These are phyloP conservation scores for Solanum etuberosum DNA, from an alignment of 257 asterid genomes.

Conservation along the genomic window DNA sequence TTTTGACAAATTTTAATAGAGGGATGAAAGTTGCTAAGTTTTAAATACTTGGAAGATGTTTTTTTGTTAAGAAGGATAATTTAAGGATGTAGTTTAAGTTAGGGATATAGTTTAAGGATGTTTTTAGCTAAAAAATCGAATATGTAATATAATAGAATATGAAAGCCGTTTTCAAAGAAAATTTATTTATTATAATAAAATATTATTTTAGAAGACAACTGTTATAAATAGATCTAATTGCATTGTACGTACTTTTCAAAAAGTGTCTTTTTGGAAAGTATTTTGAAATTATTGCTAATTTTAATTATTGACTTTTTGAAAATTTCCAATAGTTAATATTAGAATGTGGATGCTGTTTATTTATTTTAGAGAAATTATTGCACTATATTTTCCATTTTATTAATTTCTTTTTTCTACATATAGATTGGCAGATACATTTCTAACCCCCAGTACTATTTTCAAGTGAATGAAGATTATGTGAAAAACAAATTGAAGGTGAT, in stretches of 20 bases:
- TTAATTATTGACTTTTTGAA: not conserved
- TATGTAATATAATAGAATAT: not conserved
- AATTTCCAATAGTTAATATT: not conserved
- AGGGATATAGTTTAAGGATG: too few relatives aligned
- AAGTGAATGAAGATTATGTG: conserved; percentile 17
- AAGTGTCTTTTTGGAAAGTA: too few relatives aligned
- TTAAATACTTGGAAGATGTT: too few relatives aligned
- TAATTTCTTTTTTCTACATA: not conserved
- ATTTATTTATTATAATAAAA: not conserved
- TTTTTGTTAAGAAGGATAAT: too few relatives aligned
- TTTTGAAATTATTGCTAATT: not conserved
- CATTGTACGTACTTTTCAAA: too few relatives aligned
- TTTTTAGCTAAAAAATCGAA: too few relatives aligned
- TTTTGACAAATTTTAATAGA: too few relatives aligned
- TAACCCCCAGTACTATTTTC: conserved; percentile 17
- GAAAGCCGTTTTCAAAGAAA: not conserved
- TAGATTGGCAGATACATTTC: conserved; percentile 18
- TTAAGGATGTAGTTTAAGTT: too few relatives aligned
- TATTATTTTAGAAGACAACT: too few relatives aligned
- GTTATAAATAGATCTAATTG: too few relatives aligned
- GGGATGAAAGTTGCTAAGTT: too few relatives aligned
- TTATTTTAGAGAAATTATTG: not conserved
- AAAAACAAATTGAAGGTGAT: conserved; percentile 18
- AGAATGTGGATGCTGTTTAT: not conserved
- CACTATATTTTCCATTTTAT: not conserved